These are phyloP conservation scores for Tetradesmus lagerheimii DNA, from an alignment of 139 green algal genomes.

Conservation along the genomic window DNA sequence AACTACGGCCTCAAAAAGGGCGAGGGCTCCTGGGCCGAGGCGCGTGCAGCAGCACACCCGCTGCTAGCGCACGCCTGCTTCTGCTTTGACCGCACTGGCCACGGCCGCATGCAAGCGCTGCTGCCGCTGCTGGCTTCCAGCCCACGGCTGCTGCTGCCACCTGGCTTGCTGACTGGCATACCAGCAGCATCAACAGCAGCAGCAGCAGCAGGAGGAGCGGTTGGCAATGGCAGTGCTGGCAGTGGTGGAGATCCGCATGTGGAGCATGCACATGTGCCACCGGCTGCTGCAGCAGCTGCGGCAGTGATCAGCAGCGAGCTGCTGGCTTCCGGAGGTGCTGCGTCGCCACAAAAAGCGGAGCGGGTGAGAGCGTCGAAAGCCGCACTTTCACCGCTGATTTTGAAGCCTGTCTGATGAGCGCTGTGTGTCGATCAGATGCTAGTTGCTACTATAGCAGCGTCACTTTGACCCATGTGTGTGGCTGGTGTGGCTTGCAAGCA, in stretches of 20 bases:
- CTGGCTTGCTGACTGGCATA: not conserved
- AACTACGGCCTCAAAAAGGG: not conserved
- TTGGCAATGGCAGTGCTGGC: not conserved
- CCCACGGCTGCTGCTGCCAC: not conserved
- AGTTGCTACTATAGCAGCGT: no score
- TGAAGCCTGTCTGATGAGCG: no score
- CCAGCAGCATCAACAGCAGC: not conserved
- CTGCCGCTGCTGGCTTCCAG: slow-evolving; percentile 11
- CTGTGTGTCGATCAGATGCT: no score
- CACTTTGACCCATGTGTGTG: no score
- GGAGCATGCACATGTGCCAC: not conserved
- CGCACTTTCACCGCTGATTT: no score
- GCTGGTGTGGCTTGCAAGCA: no score
- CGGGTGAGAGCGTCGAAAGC: not conserved
- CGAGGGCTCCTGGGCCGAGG: not conserved
- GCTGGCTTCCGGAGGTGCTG: not conserved
- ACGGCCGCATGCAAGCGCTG: slow-evolving; percentile 58
- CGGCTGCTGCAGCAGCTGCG: slow-evolving; percentile 1
- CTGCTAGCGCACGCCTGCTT: slow-evolving; percentile 69
- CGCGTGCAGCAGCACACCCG: not conserved
- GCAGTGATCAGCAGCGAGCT: not conserved
- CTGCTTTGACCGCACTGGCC: slow-evolving; percentile 60
- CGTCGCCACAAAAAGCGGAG: not conserved
- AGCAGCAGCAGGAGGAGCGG: not conserved
- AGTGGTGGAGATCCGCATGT: not conserved